Evolutionary conservation across 768 basidiomycete species (phyloP), one percentile per base, ranked within the genome.

Genomic region (Tulasnella sp.): DNA sequence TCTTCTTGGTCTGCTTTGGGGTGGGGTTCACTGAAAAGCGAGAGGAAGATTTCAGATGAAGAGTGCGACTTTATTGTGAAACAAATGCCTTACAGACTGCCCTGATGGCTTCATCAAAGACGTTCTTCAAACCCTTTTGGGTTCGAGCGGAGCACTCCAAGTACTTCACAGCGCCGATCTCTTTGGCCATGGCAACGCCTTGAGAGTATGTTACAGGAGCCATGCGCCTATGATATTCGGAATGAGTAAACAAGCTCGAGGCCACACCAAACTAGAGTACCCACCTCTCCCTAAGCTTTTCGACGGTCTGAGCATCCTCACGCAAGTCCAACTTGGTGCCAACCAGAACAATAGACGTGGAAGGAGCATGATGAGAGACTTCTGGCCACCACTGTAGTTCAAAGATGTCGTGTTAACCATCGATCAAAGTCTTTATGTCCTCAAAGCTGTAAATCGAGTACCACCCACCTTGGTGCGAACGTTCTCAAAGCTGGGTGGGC

Each of bases 81-180:
- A 74, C 14, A 49, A 71, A 72, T 49, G 29, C 91, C 93, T 89
- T 83, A 95, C 93, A 86, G 80, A 99, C 97, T 75, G 95, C 94
- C 74, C 97, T 90, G 81, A 99, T 99, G 58, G 97, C 97, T 84
- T 99, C 97, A 83, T 99, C 97, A 82, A 99, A 99, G 64, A 99
- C 97, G 77, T 92, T 96, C 89, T 99, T 99, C 82, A 99, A 86
- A 19, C 97, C 97, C 85, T 99, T 97, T 87, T 99, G 97, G 68
- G 97, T 98, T 81, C 97, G 85, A 40, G 96, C 95, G 37, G 95
- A 97, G 83, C 96, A 97, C 83, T 97, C 96, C 76, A 97, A 85
- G 81, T 97, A 97, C 84, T 96, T 96, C 79, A 98, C 94, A 40
- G 97, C 97, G 34, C 91, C 92, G 79, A 99, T 95, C 80, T 99